Evolutionary conservation across 495 filamentous ascomycete species (phyloP), one percentile per base, ranked within the genome.

Genomic region (Aspergillus kassunensis): DNA sequence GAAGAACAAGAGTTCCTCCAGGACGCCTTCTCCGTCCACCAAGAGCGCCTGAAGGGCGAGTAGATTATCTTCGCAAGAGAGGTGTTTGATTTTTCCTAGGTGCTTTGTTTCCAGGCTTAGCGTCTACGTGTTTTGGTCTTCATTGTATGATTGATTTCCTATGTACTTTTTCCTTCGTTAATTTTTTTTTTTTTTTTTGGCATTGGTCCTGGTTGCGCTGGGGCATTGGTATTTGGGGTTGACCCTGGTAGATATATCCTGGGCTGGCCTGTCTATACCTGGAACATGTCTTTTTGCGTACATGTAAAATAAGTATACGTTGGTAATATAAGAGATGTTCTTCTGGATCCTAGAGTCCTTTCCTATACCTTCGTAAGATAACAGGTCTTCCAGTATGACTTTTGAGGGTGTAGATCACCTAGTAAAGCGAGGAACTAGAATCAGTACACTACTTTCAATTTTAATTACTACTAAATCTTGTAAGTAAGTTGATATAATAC

Each of bases 1-100:
- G 93, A 98, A 78, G 93, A 98, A 79, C 77, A 89, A 71, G 89
- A 95, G 18, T 69, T 98, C 56, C 71, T 98, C 59, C 80, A 93
- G 67, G 81, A 80, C 70, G 93, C 84, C 44, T 87, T 81, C 65
- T 73, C 63, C 36, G 73, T 87, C 37, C 75, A 76, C 71, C 79
- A 82, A 69, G 77, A 80, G 43, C 76, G 72, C 50, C 68, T 79
- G 30, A 81, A 82, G 67, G 77, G 79, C 54, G 77, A 82, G 66
- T 76, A 74, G 63, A 63, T 57, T 36, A 39, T 21, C 29, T 46
- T 46, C 34, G 27, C 35, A 40, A 21, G 29, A 50, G 43, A 47
- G 34, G 34, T 57, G 16, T 57, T 61, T 61, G 34, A 46, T 55
- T 54, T 53, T 46, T 45, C 23, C 42, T 59, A 56, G 60, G 53